Conservation (phyloP, 1,284 basidiomycete genomes). For the Pisolithus thermaeus region DNA sequence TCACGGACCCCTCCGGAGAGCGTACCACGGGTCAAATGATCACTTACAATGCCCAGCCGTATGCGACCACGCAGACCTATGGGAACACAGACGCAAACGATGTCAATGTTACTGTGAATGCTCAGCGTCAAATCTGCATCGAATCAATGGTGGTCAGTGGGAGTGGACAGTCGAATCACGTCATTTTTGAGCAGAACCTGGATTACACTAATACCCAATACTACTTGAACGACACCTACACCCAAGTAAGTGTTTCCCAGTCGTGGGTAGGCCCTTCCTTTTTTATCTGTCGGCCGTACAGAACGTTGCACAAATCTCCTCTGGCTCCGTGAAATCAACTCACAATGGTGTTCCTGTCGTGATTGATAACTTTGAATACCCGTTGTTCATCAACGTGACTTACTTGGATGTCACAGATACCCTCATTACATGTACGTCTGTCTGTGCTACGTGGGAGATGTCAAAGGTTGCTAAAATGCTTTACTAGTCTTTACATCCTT, state of each 20-base stretch:
- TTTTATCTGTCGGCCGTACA: constrained; percentile 19
- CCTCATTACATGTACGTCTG: constrained; percentile 39
- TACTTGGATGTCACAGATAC: constrained; percentile 38
- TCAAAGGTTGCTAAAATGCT: not conserved
- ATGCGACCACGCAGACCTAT: constrained; percentile 45
- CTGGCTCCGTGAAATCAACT: constrained; percentile 48
- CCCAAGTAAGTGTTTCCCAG: constrained; percentile 32
- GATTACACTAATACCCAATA: constrained; percentile 45
- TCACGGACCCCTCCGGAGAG: constrained; percentile 55
- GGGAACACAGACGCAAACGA: constrained; percentile 38
- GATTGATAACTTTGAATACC: constrained; percentile 60
- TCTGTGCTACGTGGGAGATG: not conserved
- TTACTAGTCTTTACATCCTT: constrained; percentile 46
- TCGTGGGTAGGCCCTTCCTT: not conserved
- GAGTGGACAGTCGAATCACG: constrained; percentile 40
- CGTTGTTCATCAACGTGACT: constrained; percentile 56
- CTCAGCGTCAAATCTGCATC: constrained; percentile 39
- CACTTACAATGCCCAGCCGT: constrained; percentile 48
- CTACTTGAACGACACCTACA: constrained; percentile 35
- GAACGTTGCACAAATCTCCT: constrained; percentile 59
- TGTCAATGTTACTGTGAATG: constrained; percentile 44
- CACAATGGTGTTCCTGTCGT: constrained; percentile 54
- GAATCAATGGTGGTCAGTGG: constrained; percentile 45
- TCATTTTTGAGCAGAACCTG: constrained; percentile 43
- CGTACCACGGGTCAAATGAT: constrained; percentile 67